Evolutionary conservation across 768 basidiomycete genomes (phyloP), one percentile per base, ranked within the genome.

Genomic region (Leucogyrophana mollusca): DNA sequence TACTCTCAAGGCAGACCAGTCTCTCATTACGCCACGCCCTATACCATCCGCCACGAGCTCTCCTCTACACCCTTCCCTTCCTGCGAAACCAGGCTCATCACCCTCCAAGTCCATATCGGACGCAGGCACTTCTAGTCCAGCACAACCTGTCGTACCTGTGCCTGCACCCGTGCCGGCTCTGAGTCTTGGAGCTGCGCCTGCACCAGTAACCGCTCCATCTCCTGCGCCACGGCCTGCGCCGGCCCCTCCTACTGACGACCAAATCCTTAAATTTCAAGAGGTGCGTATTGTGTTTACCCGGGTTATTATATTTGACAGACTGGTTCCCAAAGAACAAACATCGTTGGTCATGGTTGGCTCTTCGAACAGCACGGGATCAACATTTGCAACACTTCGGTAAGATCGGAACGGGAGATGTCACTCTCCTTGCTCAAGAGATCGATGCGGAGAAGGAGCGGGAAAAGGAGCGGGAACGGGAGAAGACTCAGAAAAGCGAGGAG

Each of bases 341-440:
- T 50, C 79, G 86, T 3, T 80, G 82, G 74, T 71, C 87, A 4
- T 94, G 91, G 90, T 74, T 91, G 14, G 86, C 85, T 7, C 74
- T 93, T 48, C 85, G 90, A 16, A 77, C 80, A 34, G 81, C 87
- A 44, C 84, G 90, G 30, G 83, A 88, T 53, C 76, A 77, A 48
- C 70, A 91, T 62, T 61, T 91, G 33, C 79, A 83, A 51, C 82
- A 89, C 54, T 92, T 93, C 53, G 78, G 82, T n/a, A 85, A 81
- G 69, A 90, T 91, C 50, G 88, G 87, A 14, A 82, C 81, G 5
- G 89, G 87, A 7, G 88, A 92, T 50, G 69, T 94, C 50, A 74
- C 76, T 40, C 54, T 72, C 14, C 73, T 76, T 17, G 52, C 59
- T 13, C 55, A 61, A 18, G 62, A 64, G 50, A 66, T 72, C n/a